Base-by-base conservation (phyloP, 2,329 filamentous ascomycete species). In the Drechslerella dactyloides region DNA sequence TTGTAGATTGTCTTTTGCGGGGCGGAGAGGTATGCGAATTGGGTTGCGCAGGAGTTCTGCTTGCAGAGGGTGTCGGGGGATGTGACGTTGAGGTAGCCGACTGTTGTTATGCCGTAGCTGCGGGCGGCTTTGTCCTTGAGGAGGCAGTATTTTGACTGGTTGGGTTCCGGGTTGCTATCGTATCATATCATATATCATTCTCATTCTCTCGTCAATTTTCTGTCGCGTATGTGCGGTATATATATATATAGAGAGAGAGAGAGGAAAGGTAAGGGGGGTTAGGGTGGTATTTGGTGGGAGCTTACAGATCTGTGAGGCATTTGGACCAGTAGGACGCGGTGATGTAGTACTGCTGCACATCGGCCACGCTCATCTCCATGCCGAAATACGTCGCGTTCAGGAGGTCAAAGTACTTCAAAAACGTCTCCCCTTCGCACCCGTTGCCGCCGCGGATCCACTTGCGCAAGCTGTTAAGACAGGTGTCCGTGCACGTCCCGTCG, bases 1-100 rank as follows among this genome's bases (percentile, higher is more conserved):
- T 64, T 51, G 33, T 70, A 70, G 48, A 64, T 70, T 15, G 48
- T 59, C n/a, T 64, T 60, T 17, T 59, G n/a, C 11, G 66, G 66
- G 7, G 48, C 40, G 24, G 30, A 64, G 21, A 70, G 54, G 21
- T 70, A 70, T 0, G 66, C 66, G 4, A 37, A 59, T 58, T 69
- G 65, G 0, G 54, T 55, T 1, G n/a, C 48, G 54, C 66, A 70
- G 21, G 35, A 23, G 59, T 70, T 59, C 19, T 55, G 19, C n/a
- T 55, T 51, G 59, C 54, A 63, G 35, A 63, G 48, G 17, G 46
- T 13, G 21, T 53, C 46, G 2, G 66, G 54, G 48, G 50, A 46
- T n/a, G 66, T 59, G 15, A 30, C n/a, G 59, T 70, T 70, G 19
- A 70, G 23, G 19, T 59, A 19, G 35, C 27, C 24, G 37, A 54